Conservation (phyloP, 2,329 filamentous ascomycete species). For the Colletotrichum caudatum region DNA sequence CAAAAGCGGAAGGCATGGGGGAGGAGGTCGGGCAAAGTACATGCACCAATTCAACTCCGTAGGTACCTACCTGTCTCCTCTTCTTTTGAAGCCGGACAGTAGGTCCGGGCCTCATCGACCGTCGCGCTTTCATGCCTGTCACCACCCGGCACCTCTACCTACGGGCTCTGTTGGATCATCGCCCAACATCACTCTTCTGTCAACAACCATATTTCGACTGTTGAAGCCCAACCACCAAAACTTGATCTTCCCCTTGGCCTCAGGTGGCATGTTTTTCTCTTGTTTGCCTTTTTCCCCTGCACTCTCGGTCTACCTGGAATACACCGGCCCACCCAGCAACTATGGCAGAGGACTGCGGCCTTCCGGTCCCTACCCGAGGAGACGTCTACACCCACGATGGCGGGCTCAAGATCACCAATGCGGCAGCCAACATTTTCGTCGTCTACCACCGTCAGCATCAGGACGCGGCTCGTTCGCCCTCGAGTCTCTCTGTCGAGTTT, state of each 20-base stretch:
- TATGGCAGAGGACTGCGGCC: not conserved
- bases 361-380: constrained; percentile 19
- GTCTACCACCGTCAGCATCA: constrained; percentile 2
- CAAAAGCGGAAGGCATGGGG: not conserved
- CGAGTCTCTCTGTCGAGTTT: constrained; percentile 21
- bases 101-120: not conserved
- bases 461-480: not conserved
- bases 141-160: not conserved
- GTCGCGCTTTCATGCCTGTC: not conserved
- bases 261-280: not conserved
- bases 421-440: constrained; percentile 27
- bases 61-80: not conserved
- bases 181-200: not conserved
- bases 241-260: not conserved
- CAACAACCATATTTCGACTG: not conserved
- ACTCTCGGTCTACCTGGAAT: not conserved
- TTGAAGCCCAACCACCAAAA: too few species aligned
- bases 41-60: not conserved
- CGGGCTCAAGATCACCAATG: constrained; percentile 17
- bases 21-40: not conserved
- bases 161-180: not conserved
- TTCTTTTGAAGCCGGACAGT: not conserved
- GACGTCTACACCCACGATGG: constrained; percentile 21
- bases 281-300: not conserved
- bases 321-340: not conserved